Base-by-base conservation (phyloP, 2,329 filamentous ascomycete species). In the Colletotrichum kahawae region DNA sequence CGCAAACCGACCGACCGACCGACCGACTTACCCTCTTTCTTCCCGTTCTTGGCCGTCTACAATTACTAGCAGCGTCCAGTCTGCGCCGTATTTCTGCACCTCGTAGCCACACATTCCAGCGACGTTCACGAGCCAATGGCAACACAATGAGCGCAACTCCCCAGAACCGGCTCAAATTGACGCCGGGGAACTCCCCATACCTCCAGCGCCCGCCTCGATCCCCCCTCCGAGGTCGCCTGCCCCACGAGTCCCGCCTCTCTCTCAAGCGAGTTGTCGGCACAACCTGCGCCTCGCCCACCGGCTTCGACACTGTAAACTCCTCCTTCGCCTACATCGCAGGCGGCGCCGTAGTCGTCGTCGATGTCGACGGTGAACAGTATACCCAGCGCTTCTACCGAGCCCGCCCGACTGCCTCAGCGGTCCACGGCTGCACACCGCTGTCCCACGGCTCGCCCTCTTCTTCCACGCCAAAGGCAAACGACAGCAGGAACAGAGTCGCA, bases 261-360 rank as follows among this genome's bases (percentile, higher is more conserved):
- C 88, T 98, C 76, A 93, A 93, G 83, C 92, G 95, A 77, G 95
- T 98, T 72, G 94, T 98, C 80, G 97, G 97, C 62, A 98, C 96
- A 29, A 98, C 96, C 9, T 96, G 95, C 77, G 91, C 89, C 78
- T 94, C 94, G 6, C 93, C 95, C 54, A 96, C 94, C 82, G 95
- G 95, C 77, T 98, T 99, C 84, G 95, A 97, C 82, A 93, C 91
- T 77, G 92, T 96, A 75, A 88, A 93, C 54, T 91, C 93, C 14
- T 93, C 90, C 66, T 98, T 98, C 84, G 95, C 95, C 70, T 97
- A 98, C 83, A 96, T 95, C 77, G 96, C 97, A 10, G 97, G 97
- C 70, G 97, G 95, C 12, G 95, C 96, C 57, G 96, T 95, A n/a
- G 95, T 99, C 1, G 91, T 98, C 21, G 95, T 96, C 9, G 93